Conservation (phyloP, 345 rosid species). For the Aquilaria yunnanensis region DNA sequence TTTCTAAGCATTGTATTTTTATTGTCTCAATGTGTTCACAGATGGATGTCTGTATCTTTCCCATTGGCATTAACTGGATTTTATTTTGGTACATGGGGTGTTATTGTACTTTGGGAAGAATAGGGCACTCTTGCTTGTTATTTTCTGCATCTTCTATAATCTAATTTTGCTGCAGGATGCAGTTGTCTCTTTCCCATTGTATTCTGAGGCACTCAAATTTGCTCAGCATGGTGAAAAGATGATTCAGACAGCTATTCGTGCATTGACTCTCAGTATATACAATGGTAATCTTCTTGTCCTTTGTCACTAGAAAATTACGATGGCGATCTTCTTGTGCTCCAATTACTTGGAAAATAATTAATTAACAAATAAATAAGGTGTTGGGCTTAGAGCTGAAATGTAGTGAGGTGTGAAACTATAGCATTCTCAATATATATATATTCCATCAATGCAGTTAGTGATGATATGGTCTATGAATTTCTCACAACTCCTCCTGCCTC, state of each 20-base stretch:
- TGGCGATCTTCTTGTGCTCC: background rate
- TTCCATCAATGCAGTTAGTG: constrained; percentile 50
- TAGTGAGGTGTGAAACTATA: constrained; percentile 17
- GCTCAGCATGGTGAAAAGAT: constrained; percentile 62
- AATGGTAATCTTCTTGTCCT: constrained; percentile 33
- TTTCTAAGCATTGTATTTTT: too few species aligned
- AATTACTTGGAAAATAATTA: background rate
- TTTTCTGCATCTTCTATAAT: background rate
- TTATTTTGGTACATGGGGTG: background rate
- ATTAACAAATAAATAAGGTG: constrained; percentile 5
- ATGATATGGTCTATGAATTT: constrained; percentile 46
- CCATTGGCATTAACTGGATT: background rate
- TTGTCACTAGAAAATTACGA: background rate
- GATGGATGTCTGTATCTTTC: too few species aligned
- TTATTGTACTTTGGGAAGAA: too few species aligned
- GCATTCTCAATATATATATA: constrained; percentile 10
- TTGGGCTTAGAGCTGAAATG: constrained; percentile 1
- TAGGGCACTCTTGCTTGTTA: background rate
- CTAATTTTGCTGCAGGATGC: constrained; percentile 33
- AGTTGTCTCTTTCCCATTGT: constrained; percentile 55
- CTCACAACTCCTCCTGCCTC: constrained; percentile 52
- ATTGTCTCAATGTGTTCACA: too few species aligned
- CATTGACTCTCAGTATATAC: constrained; percentile 55
- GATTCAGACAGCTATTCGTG: constrained; percentile 74
- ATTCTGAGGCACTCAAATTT: constrained; percentile 61